phyloP scores from a whole-genome alignment of 441 rosid species.

The Eruca vesicaria region DNA sequence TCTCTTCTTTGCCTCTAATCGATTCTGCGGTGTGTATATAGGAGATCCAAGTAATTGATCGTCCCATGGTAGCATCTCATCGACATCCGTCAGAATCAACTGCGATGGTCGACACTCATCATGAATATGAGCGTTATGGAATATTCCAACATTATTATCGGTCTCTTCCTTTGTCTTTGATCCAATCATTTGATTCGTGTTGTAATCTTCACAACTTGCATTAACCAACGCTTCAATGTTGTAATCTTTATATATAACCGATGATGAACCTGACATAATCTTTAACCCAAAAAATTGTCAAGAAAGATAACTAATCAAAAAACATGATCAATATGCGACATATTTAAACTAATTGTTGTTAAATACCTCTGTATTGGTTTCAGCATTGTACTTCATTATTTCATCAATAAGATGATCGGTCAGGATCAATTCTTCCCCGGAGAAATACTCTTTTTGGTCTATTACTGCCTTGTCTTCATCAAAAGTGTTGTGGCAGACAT shows the following conservation, averaged over 20 bases:
- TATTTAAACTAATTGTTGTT: no score
- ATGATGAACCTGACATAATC: constrained; percentile 4
- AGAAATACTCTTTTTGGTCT: background rate
- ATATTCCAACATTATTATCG: constrained; percentile 2
- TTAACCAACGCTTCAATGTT: constrained; percentile 13
- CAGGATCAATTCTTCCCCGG: background rate
- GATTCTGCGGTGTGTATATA: background rate
- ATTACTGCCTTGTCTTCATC: background rate
- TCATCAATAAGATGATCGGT: constrained; percentile 1
- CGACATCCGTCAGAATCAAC: background rate
- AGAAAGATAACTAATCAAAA: background rate
- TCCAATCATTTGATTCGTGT: constrained; percentile 11
- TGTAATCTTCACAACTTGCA: constrained; percentile 12
- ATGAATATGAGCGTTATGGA: constrained; percentile 5
- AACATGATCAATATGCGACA: background rate
- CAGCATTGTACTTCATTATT: background rate
- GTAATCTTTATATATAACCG: constrained; percentile 8
- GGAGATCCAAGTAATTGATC: background rate
- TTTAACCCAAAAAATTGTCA: background rate
- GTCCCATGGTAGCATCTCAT: constrained; percentile 18
- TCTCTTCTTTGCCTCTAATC: constrained; percentile 20
- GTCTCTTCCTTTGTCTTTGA: constrained; percentile 20
- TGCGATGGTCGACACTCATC: constrained; percentile 16
- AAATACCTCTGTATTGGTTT: constrained; percentile 1
- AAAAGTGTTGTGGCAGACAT: background rate